A percentile compares a stretch with the other conserved stretches of the same genome.
Evolutionary conservation across 345 rosid species (phyloP).

Genomic region (Durio zibethinus): DNA sequence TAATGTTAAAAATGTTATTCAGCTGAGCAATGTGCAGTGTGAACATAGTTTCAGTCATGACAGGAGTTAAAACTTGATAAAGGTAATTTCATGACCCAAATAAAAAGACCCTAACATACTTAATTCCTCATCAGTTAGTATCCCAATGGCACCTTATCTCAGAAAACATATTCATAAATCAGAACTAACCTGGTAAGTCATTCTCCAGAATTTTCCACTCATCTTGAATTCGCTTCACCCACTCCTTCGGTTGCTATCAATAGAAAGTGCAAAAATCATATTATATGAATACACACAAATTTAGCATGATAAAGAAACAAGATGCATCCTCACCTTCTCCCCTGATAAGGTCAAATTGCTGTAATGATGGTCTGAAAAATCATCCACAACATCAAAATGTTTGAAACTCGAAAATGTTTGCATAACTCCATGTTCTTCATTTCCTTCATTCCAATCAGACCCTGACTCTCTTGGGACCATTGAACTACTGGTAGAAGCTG

Average conservation of each 20-base stretch:
- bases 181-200: constrained; percentile 47
- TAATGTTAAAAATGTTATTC: background rate
- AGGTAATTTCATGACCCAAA: background rate
- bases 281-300: background rate
- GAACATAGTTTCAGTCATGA: background rate
- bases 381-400: constrained; percentile 48
- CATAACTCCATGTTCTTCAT: constrained; percentile 12
- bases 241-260: constrained; percentile 35
- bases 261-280: background rate
- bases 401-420: constrained; percentile 28
- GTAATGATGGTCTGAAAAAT: constrained; percentile 49
- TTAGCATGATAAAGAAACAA: constrained; percentile 10
- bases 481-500: constrained; percentile 25
- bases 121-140: background rate
- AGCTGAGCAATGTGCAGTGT: background rate
- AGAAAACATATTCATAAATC: background rate
- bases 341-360: constrained; percentile 11
- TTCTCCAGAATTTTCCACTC: constrained; percentile 55
- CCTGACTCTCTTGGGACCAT: constrained; percentile 21
- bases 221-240: constrained; percentile 47
- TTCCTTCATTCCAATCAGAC: constrained; percentile 24
- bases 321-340: constrained; percentile 21
- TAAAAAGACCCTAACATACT: no score
- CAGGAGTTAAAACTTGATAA: background rate
- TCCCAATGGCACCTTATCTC: background rate